Percentiles rank a stretch among this genome's conserved stretches.
phyloP scores from a whole-genome alignment of 2,329 filamentous ascomycete species.

The Endothia cerciana region DNA sequence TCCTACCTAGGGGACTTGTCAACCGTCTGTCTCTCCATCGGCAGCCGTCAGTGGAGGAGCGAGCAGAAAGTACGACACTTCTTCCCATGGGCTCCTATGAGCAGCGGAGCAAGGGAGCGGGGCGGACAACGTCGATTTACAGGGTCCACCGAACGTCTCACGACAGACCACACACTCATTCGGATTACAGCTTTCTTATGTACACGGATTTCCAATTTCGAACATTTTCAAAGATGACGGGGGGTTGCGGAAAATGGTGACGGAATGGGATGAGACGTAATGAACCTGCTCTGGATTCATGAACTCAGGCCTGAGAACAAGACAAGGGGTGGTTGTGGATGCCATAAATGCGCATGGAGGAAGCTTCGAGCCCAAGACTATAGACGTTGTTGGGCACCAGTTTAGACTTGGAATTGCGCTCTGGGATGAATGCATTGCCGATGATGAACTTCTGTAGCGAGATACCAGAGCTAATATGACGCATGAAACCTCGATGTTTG shows the following conservation, averaged over 20 bases:
- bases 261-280: conserved; percentile 15
- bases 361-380: conserved; percentile 26
- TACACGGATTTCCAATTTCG: background rate
- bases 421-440: conserved; percentile 26
- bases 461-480: conserved; percentile 27
- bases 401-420: conserved; percentile 26
- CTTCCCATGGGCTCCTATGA: background rate
- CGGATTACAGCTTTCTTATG: conserved; percentile 18
- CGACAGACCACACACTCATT: conserved; percentile 27
- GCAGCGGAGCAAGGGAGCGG: conserved; percentile 13
- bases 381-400: conserved; percentile 26
- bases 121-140: conserved; percentile 11
- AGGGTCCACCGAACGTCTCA: conserved; percentile 26
- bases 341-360: conserved; percentile 19
- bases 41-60: background rate
- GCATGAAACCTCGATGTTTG: conserved; percentile 6
- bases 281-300: conserved; percentile 7
- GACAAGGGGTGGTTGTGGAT: conserved; percentile 7
- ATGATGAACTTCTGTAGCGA: conserved; percentile 26
- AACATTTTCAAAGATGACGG: conserved; percentile 9
- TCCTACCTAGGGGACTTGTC: background rate
- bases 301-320: conserved; percentile 11
- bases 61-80: background rate
- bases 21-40: conserved; percentile 8
- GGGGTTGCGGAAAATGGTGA: conserved; percentile 10